Conservation (phyloP, 139 green algal species). For the Picocystis salinarum region DNA sequence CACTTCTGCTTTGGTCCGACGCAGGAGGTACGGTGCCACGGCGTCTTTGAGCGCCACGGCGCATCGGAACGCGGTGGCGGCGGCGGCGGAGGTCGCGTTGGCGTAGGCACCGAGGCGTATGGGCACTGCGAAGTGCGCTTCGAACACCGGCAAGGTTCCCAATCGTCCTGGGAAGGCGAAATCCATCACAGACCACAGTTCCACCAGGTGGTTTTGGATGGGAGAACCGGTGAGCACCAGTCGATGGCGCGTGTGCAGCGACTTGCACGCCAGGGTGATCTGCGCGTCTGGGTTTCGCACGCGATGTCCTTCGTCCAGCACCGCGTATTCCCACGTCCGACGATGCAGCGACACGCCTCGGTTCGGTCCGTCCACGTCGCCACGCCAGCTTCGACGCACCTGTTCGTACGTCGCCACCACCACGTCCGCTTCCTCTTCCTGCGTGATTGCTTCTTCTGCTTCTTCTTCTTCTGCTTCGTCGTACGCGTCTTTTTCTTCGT, state of each 20-base stretch:
- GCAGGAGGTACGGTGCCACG: slow-evolving; percentile 86
- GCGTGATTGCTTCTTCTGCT: neutral
- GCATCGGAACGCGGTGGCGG: slow-evolving; percentile 74
- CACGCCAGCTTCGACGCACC: too few relatives aligned
- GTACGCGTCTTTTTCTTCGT: slow-evolving; percentile 6
- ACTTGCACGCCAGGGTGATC: slow-evolving; percentile 64
- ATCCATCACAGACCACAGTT: slow-evolving; percentile 97
- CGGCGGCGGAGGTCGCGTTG: slow-evolving; percentile 51
- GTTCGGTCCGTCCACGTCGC: too few relatives aligned
- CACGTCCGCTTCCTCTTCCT: slow-evolving; percentile 20
- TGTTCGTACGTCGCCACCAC: slow-evolving; percentile 84
- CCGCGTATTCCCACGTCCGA: slow-evolving; percentile 66
- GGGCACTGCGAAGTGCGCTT: slow-evolving; percentile 78
- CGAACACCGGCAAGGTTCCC: slow-evolving; percentile 92
- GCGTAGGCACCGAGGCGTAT: slow-evolving; percentile 80
- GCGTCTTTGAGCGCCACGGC: slow-evolving; percentile 85
- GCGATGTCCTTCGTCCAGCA: slow-evolving; percentile 93
- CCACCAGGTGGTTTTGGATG: slow-evolving; percentile 86
- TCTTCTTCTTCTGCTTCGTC: slow-evolving; percentile 10
- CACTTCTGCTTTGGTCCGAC: slow-evolving; percentile 80
- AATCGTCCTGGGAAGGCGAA: slow-evolving; percentile 96
- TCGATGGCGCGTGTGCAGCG: slow-evolving; percentile 25
- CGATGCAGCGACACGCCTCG: slow-evolving; percentile 41
- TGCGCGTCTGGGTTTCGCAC: slow-evolving; percentile 92
- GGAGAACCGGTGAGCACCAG: slow-evolving; percentile 82